These are phyloP conservation scores for Kalaharituber pfeilii DNA, from an alignment of 2,329 filamentous ascomycete species.

Conservation along the genomic window DNA sequence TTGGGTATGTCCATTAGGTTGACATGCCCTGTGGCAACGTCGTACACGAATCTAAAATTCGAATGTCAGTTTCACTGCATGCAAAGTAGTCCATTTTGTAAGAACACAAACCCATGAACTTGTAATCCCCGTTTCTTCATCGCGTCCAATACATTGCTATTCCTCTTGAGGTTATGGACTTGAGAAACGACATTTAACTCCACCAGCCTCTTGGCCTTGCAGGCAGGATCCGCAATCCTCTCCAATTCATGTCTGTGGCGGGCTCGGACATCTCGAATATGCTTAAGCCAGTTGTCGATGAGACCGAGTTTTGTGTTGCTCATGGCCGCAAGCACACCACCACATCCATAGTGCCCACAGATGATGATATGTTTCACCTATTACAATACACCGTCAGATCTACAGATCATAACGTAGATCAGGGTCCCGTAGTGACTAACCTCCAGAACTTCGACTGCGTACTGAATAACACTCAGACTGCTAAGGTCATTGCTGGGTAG, in stretches of 20 bases:
- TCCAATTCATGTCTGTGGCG: slow-evolving; percentile 51
- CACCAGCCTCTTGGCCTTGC: slow-evolving; percentile 44
- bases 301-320: slow-evolving; percentile 34
- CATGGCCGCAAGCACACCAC: slow-evolving; percentile 46
- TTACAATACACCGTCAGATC: slow-evolving; percentile 3
- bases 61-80: no score
- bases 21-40: not conserved
- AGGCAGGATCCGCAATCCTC: slow-evolving; percentile 39
- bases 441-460: slow-evolving; percentile 53
- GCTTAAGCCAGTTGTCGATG: slow-evolving; percentile 44
- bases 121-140: slow-evolving; percentile 51
- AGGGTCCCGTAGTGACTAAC: slow-evolving; percentile 26
- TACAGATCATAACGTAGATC: not conserved
- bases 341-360: slow-evolving; percentile 51
- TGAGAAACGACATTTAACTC: slow-evolving; percentile 61
- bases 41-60: not conserved
- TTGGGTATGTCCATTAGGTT: not conserved
- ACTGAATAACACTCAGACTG: slow-evolving; percentile 59
- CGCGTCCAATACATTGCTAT: slow-evolving; percentile 51
- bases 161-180: slow-evolving; percentile 49
- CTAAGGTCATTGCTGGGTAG: slow-evolving; percentile 58
- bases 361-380: slow-evolving; percentile 51
- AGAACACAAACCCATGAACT: slow-evolving; percentile 52
- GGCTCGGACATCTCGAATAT: slow-evolving; percentile 32
- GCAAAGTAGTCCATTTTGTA: no score